Conservation (phyloP, 2,329 filamentous ascomycete genomes). For the Penicillium sp. region DNA sequence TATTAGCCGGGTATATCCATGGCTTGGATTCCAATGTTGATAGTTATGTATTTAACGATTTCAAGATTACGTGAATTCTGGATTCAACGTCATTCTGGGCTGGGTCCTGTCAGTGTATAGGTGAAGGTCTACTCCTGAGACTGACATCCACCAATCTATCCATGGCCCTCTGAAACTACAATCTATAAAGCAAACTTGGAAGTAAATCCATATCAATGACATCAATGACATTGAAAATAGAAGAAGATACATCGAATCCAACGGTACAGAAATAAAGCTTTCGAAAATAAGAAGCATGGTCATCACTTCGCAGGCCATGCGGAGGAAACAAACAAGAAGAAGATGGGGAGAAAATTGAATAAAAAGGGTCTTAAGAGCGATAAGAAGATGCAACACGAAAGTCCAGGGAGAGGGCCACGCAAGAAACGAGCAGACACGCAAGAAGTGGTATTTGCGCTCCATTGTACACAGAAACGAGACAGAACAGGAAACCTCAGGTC, state of each 20-base stretch:
- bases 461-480: constrained; percentile 35
- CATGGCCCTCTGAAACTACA: not conserved
- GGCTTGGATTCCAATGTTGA: too few relatives aligned
- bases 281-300: constrained; percentile 13
- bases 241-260: constrained; percentile 15
- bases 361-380: constrained; percentile 12
- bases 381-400: constrained; percentile 16
- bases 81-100: too few relatives aligned
- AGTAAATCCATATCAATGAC: not conserved
- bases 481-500: constrained; percentile 6
- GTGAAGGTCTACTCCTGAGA: too few relatives aligned
- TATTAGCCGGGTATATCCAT: too few relatives aligned
- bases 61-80: too few relatives aligned
- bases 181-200: not conserved
- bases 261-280: constrained; percentile 12
- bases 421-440: constrained; percentile 22
- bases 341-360: not conserved
- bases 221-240: constrained; percentile 18
- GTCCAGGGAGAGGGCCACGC: not conserved
- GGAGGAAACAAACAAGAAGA: constrained; percentile 10
- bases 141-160: too few relatives aligned
- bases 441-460: constrained; percentile 41
- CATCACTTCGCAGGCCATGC: constrained; percentile 20
- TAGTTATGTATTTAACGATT: too few relatives aligned
- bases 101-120: too few relatives aligned